Base-by-base conservation (phyloP, 352 stramenopile species). In the Pythium volutum region DNA sequence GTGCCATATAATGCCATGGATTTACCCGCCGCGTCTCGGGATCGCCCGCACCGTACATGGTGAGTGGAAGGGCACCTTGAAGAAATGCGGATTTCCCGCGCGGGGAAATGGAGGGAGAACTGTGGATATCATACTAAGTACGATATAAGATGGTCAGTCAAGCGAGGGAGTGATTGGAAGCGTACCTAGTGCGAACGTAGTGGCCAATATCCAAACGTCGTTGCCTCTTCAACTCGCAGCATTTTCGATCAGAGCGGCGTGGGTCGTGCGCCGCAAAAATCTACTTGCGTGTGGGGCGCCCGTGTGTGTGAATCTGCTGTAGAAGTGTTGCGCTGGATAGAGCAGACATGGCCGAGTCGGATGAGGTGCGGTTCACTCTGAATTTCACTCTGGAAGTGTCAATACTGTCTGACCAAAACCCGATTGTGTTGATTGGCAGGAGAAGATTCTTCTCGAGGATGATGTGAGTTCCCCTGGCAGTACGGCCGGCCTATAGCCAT, bases 331-430 rank as follows among this genome's bases (percentile, higher is more conserved):
- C 31, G 31, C 15, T 29, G 12, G 29, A 29, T 42, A 49, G 36
- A 38, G 22, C 3, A 47, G 46, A 39, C 15, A 88, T 85, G 76
- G 77, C 64, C 72, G 76, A 88, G 55, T 87, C 72, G 45, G 76
- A 86, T n/a, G 75, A 84, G 70, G 67, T 71, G 16, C 7, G 31
- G 26, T 18, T 41, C 12, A 31, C 9, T 47, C 20, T 41, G 14
- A 38, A n/a, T n/a, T n/a, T n/a, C n/a, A n/a, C n/a, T n/a, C n/a
- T 53, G 29, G 48, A 41, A 6, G 36, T 27, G 34, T 43, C 22
- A n/a, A 36, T 9, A 14, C 36, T 31, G 3, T 18, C 23, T 31
- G 16, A 27, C 31, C 10, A 1, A 41, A 38, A 25, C 11, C 18
- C 34, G 9, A 22, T 4, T 41, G 0, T 52, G 26, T 38, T 36